Evolutionary conservation across 225 moss, liverwort and hornwort species (phyloP), one percentile per base, ranked within the genome.

Genomic region (Straminergon stramineum): DNA sequence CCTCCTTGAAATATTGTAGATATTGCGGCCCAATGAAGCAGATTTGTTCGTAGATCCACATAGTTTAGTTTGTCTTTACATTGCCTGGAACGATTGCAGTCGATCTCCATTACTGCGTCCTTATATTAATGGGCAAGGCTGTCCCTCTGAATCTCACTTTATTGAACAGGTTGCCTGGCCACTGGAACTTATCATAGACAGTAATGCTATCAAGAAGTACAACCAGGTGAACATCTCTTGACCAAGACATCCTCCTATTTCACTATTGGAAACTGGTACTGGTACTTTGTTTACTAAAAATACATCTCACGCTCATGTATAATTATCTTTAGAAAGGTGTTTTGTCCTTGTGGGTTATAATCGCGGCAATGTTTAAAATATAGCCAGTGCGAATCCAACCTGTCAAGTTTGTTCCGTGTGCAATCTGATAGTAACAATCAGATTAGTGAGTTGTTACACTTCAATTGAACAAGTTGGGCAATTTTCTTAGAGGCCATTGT

Each of bases 151-250:
- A 88, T 83, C 30, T 87, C 28, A 75, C 84, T 70, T 82, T 56
- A 79, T 93, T 91, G 87, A 86, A 67, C 95, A 98, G 98, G 99
- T 99, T 62, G 97, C 99, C 48, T 97, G 99, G 99, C 99, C 99
- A 70, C 87, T 96, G 85, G 95, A 97, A 89, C 95, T 97, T 68
- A 98, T 98, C 63, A 95, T 98, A 39, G 96, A 96, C 84, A 95
- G 93, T 83, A 95, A 92, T 85, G 96, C 96, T 79, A 96, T 98
- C 88, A 98, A 95, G 88, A 95, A 95, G 88, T 98, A 98, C 85
- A 98, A 98, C 86, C 96, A 98, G 97, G 97, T 96, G 76, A 93
- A 58, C 48, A 58, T 64, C 79, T 79, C 84, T 79, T 80, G 78
- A 84, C 63, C 53, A 79, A 88, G 62, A 39, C 85, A 88, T 86